Base-by-base conservation (phyloP, 2,329 filamentous ascomycete genomes). In the Cladophialophora carrionii region DNA sequence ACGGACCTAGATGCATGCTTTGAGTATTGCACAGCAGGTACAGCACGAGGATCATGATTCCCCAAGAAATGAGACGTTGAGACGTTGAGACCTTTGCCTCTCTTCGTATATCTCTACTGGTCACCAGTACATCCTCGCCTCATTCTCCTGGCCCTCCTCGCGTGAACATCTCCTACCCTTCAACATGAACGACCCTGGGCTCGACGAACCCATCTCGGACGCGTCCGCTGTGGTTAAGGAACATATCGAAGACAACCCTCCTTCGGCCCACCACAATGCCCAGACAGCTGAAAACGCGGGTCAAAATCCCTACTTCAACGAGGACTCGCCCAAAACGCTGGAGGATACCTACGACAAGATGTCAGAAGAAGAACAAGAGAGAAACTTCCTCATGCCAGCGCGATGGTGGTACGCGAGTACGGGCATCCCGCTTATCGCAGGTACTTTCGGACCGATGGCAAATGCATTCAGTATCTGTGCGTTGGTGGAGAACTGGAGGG, bases 361-460 rank as follows among this genome's bases (percentile, higher is more conserved):
- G 67, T 57, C 57, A 24, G 67, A 69, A 48, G 65, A 69, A 56
- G 67, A 71, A 59, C 69, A 71, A 48, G 69, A 68, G 41, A 61
- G 61, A 43, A 64, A 58, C 57, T 67, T 67, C 49, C 51, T 75
- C 7, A 69, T 75, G 24, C 71, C 74, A n/a, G 72, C 73, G 8
- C 68, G 80, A 62, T 87, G 84, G 84, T 88, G 85, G 85, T 84
- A 87, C 71, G 84, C 84, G 2, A 85, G 82, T 22, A 87, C 85
- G 8, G 83, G 81, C 34, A 83, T 82, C 70, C 85, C 85, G 14
- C 76, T 87, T 2, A 76, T 86, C 41, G 85, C 85, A 72, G 78
- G 78, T 52, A 85, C 83, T 0, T 83, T 85, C 70, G 83, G 83
- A 0, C 83, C 83, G 2, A 82, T 85, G 75, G 82, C 83, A 6